Evolutionary conservation across 164 flowering plant genomes (phyloP), one percentile per base, ranked within the genome.

Genomic region (Sedum album): DNA sequence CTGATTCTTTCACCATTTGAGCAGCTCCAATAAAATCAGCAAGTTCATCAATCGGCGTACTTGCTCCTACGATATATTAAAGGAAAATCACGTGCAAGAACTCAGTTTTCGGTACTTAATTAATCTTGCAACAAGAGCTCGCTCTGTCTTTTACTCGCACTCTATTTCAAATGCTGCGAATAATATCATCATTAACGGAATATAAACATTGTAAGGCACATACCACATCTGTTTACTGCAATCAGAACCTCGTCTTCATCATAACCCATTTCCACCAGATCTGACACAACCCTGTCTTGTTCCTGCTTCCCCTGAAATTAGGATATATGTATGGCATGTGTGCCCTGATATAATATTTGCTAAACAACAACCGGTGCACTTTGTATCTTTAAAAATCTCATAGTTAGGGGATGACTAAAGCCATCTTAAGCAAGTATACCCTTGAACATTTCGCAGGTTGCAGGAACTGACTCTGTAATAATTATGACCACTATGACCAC

Each of bases 21-120:
- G 94, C 91, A 80, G 94, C 96, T 77, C 63, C 73, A 35, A 93
- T 83, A 38, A 85, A 86, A 76, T 93, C 97, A 20, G 86, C 76
- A 65, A 93, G 73, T 73, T 79, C 96, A 3, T 61, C 66, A 65
- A 89, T 57, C 18, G 96, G 76, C 36, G 89, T 77, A n/a, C 83
- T 75, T 31, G 78, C 77, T 67, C 97, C 97, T 93, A 82, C 69
- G 77, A 65, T 48, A 23, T 49, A 44, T 23, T n/a, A 51, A 61
- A 25, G 15, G 11, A 20, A 26, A n/a, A n/a, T n/a, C n/a, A n/a
- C n/a, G n/a, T n/a, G n/a, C n/a, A n/a, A n/a, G n/a, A n/a, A n/a
- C n/a, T n/a, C n/a, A n/a, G n/a, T n/a, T n/a, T n/a, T n/a, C n/a
- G n/a, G n/a, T n/a, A n/a, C n/a, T n/a, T 38, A 5, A 3, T 28